These are phyloP conservation scores for Magnolia officinalis DNA, from an alignment of 164 flowering plant genomes.

Conservation along the genomic window DNA sequence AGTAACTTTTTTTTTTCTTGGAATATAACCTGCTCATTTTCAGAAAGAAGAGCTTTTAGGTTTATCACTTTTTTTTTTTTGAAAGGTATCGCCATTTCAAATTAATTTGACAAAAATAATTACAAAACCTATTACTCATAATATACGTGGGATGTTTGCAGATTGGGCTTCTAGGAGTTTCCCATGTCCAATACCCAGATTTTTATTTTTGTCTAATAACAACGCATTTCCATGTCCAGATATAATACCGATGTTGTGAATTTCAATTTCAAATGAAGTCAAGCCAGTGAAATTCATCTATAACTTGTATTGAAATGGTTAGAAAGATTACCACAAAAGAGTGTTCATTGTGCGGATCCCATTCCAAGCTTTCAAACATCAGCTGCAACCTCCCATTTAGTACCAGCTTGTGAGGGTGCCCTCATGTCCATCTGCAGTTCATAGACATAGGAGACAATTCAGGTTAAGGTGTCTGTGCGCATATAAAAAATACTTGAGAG, in stretches of 20 bases:
- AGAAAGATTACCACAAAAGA: conserved; percentile 66
- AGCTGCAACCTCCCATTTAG: conserved; percentile 67
- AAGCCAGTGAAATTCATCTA: neutral
- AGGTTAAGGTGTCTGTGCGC: neutral
- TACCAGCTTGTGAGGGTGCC: conserved; percentile 60
- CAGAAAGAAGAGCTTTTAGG: too few species aligned
- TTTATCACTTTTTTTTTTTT: too few species aligned
- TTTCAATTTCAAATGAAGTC: neutral
- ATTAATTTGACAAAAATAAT: too few species aligned
- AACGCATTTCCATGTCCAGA: neutral
- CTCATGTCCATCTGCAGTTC: conserved; percentile 70
- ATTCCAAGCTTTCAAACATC: conserved; percentile 91
- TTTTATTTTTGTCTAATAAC: neutral
- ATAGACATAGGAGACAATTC: neutral
- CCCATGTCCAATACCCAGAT: too few species aligned
- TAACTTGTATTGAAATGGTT: neutral
- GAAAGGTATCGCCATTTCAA: too few species aligned
- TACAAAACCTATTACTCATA: too few species aligned
- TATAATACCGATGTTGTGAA: neutral
- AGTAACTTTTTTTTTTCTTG: too few species aligned
- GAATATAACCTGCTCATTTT: too few species aligned
- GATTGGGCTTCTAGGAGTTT: too few species aligned
- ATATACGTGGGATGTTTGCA: too few species aligned
- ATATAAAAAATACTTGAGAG: neutral
- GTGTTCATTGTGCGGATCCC: conserved; percentile 87